phyloP scores from a whole-genome alignment of 2,329 filamentous ascomycete species.

The Fusarium neocosmosporiellum region DNA sequence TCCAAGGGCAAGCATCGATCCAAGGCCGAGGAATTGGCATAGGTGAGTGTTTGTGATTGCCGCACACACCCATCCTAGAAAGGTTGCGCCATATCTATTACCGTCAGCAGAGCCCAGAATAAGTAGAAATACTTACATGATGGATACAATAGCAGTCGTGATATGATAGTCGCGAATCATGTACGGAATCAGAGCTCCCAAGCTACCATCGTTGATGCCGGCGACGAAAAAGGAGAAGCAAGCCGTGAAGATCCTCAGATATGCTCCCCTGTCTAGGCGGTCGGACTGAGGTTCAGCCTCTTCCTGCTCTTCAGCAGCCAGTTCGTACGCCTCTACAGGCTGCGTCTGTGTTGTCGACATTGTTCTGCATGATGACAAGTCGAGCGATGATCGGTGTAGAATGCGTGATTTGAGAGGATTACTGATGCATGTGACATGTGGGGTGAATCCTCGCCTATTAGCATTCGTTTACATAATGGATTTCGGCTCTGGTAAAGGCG shows the following conservation, averaged over 20 bases:
- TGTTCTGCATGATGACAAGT: not conserved
- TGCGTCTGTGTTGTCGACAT: not conserved
- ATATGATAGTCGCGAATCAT: slow-evolving; percentile 66
- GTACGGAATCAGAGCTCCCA: slow-evolving; percentile 71
- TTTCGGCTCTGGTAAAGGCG: not conserved
- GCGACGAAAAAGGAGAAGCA: slow-evolving; percentile 72
- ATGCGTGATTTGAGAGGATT: not conserved
- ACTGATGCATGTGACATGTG: not conserved
- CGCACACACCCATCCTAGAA: not conserved
- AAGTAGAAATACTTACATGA: not conserved
- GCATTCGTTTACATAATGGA: not conserved
- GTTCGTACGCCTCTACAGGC: not conserved
- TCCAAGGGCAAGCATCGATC: not conserved
- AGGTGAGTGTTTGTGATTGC: not conserved
- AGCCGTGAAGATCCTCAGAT: slow-evolving; percentile 62
- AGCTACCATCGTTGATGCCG: slow-evolving; percentile 70
- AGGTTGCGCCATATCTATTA: not conserved
- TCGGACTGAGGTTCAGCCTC: not conserved
- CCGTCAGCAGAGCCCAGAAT: not conserved
- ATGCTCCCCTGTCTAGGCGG: not conserved
- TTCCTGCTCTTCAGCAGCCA: not conserved
- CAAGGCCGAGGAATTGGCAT: not conserved
- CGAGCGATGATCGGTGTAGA: not conserved
- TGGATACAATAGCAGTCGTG: slow-evolving; percentile 52
- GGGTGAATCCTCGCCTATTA: not conserved